phyloP scores from a whole-genome alignment of 2,329 filamentous ascomycete species.

The Aspergillus brasiliensis region DNA sequence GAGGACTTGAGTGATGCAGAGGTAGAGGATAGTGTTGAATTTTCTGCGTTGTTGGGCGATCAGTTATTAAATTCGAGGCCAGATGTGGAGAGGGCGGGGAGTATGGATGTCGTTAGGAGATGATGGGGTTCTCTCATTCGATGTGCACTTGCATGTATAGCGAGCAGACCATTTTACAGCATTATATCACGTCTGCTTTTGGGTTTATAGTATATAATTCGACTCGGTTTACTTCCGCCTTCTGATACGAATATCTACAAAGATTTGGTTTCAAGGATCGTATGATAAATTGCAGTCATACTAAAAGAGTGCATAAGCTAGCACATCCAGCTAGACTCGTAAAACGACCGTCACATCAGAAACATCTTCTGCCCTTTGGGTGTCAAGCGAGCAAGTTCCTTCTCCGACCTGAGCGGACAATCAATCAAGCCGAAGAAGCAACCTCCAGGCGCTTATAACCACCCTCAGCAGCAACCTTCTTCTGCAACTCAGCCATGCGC shows the following conservation, averaged over 20 bases:
- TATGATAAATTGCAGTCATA: background rate
- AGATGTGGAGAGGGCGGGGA: background rate
- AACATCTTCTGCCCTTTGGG: too few relatives aligned
- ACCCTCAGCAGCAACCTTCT: constrained; percentile 64
- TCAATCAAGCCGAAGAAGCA: constrained; percentile 27
- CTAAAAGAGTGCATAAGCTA: background rate
- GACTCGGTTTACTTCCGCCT: background rate
- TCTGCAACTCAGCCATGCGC: constrained; percentile 70
- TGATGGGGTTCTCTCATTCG: background rate
- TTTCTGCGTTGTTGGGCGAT: constrained; percentile 16
- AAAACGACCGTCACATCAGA: background rate
- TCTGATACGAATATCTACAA: background rate
- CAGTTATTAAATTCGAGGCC: background rate
- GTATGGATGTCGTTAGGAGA: background rate
- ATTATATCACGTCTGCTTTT: background rate
- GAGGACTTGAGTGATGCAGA: constrained; percentile 18
- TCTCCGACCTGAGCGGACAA: background rate
- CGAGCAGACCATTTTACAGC: background rate
- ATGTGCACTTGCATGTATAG: background rate
- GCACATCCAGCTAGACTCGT: background rate
- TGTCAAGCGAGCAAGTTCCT: background rate
- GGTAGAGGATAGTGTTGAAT: constrained; percentile 9
- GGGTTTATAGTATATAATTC: background rate
- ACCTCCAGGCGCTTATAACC: constrained; percentile 54
- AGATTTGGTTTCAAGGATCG: background rate